Evolutionary conservation across 129 eudicot species (phyloP), one percentile per base, ranked within the genome.

Genomic region (Oenanthe sinensis): DNA sequence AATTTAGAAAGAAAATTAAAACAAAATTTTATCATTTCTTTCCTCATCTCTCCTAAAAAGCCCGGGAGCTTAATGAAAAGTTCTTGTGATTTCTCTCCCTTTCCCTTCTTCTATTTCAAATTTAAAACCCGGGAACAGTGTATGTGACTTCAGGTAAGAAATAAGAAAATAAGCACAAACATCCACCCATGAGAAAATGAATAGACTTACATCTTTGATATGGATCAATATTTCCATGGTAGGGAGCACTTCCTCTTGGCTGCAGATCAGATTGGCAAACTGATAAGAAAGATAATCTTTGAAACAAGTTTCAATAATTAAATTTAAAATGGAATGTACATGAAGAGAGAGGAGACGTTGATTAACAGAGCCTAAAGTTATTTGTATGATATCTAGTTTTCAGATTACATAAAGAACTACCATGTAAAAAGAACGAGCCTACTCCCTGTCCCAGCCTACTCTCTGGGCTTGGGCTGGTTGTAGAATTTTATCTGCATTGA

Each of bases 151-250:
- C 26, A 60, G 67, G 62, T 54, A 60, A n/a, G 33, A 60, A 6
- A 60, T 4, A 2, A 13, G 15, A 20, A 28, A 4, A 30, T 30
- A 30, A 30, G 43, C 36, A 33, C 36, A 33, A 33, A 12, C 22
- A 33, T 5, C 22, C 42, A 28, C 22, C 72, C 4, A 17, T 4
- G 37, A 11, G 60, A 75, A 55, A 79, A 63, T 58, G 0, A 33
- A 60, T 77, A 15, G 28, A 85, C 90, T 81, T 80, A 89, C 90
- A 74, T 80, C 83, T 85, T 73, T 81, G 82, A 74, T 83, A 83
- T 45, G 79, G 19, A 48, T 65, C 82, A 71, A 75, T 71, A 75
- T 80, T 82, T 78, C 87, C 89, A 80, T 71, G 80, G 86, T 84
- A 82, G 65, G 86, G 81, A 78, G 79, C 55, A 62, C 75, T 82